Percentiles rank a stretch among this genome's conserved stretches.
These are phyloP conservation scores for Eucalyptus tenuipes DNA, from an alignment of 345 rosid genomes.

Conservation along the genomic window DNA sequence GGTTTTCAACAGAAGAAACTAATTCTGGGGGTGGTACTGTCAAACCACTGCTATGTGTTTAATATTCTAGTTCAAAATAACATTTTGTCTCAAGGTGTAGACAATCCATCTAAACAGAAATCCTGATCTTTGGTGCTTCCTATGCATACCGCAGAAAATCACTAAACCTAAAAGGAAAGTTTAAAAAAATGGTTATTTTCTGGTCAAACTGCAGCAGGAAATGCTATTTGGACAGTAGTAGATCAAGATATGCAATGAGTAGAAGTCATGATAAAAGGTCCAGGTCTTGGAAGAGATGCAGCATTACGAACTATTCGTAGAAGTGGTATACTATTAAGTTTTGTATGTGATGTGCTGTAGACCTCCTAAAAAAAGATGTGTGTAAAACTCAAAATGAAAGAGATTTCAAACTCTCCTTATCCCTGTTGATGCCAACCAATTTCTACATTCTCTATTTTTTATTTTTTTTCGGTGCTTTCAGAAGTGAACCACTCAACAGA, in stretches of 20 bases:
- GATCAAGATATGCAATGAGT: neutral
- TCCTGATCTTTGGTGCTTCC: neutral
- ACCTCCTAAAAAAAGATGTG: neutral
- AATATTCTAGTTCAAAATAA: neutral
- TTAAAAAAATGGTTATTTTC: neutral
- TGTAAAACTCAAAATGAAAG: neutral
- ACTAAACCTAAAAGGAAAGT: neutral
- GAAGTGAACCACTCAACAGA: neutral
- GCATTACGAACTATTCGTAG: neutral
- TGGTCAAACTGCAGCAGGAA: neutral
- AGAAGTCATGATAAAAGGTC: neutral
- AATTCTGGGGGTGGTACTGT: neutral
- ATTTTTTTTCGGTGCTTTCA: neutral
- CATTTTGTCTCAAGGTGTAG: neutral
- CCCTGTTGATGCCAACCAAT: neutral
- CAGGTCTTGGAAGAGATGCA: neutral
- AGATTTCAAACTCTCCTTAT: neutral
- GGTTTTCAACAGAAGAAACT: neutral
- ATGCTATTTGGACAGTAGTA: neutral
- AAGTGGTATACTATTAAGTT: neutral
- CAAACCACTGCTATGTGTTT: neutral
- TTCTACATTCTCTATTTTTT: neutral
- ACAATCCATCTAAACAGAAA: neutral
- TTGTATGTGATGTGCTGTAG: neutral
- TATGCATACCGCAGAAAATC: neutral